Conservation (phyloP, 192 early-diverging fungal species). For the Coemansia sp. region DNA sequence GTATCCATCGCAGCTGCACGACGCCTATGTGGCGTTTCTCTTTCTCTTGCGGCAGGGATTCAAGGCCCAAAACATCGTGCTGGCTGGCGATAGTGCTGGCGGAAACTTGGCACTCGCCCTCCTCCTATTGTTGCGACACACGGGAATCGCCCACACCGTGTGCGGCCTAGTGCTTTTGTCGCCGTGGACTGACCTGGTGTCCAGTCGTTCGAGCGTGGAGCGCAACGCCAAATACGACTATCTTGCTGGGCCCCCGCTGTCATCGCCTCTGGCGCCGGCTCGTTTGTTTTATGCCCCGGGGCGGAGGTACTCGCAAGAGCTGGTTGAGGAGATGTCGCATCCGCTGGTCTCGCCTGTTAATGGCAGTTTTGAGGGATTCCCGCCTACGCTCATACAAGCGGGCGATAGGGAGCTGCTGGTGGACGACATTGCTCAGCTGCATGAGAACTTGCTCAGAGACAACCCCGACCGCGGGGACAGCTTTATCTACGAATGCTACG, state of each 20-base stretch:
- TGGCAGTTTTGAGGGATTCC: constrained; percentile 37
- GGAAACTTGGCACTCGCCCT: constrained; percentile 65
- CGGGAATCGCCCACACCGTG: constrained; percentile 32
- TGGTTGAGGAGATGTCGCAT: constrained; percentile 29
- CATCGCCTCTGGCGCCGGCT: constrained; percentile 19
- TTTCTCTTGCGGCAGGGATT: constrained; percentile 60
- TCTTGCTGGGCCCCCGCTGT: constrained; percentile 12
- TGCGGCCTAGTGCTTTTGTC: constrained; percentile 62
- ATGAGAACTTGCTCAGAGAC: constrained; percentile 28
- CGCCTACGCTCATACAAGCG: constrained; percentile 40
- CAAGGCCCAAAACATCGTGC: constrained; percentile 57
- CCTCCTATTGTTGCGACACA: constrained; percentile 62
- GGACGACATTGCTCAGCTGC: constrained; percentile 38
- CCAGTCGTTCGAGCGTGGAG: constrained; percentile 13
- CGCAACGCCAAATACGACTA: constrained; percentile 34
- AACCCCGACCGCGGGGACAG: constrained; percentile 13
- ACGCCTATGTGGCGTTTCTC: constrained; percentile 57
- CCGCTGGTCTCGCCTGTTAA: constrained; percentile 46
- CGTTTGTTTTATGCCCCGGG: constrained; percentile 45
- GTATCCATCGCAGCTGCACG: constrained; percentile 64
- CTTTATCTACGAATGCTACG: constrained; percentile 35
- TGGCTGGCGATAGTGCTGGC: constrained; percentile 71
- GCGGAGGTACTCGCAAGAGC: constrained; percentile 12
- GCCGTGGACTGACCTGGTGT: constrained; percentile 32
- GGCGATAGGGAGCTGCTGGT: constrained; percentile 39